Conservation (phyloP, 2,329 filamentous ascomycete genomes). For the Bipolaris sorokiniana region DNA sequence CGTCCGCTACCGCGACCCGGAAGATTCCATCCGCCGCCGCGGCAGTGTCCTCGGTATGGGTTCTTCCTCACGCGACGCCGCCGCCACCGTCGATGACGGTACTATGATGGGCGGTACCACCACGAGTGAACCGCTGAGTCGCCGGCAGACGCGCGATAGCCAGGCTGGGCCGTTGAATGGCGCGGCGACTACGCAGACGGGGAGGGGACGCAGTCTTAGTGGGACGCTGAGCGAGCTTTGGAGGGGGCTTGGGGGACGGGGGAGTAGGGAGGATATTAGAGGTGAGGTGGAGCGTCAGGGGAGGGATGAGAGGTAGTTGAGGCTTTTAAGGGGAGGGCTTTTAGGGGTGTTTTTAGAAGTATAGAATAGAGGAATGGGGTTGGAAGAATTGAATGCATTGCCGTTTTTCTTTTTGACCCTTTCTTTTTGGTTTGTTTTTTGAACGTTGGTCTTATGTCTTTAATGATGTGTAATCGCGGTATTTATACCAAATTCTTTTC, state of each 20-base stretch:
- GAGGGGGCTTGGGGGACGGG: conserved; percentile 32
- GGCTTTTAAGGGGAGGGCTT: background rate
- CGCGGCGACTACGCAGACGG: background rate
- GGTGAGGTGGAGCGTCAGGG: background rate
- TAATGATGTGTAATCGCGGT: no score
- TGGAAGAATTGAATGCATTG: no score
- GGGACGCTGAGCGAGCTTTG: conserved; percentile 41
- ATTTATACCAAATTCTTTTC: no score
- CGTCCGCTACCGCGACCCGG: conserved; percentile 6
- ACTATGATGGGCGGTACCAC: background rate
- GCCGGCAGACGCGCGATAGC: conserved; percentile 28
- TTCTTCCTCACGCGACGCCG: conserved; percentile 5
- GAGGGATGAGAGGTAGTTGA: background rate
- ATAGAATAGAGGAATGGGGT: no score
- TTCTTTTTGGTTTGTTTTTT: no score
- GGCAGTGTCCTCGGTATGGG: conserved; percentile 15
- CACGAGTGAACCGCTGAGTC: conserved; percentile 29
- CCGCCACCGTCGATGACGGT: background rate
- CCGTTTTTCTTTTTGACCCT: no score
- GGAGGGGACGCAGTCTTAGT: conserved; percentile 36
- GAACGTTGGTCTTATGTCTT: no score
- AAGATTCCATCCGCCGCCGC: background rate
- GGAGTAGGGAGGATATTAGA: conserved; percentile 21
- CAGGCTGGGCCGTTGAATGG: background rate
- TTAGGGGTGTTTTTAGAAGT: no score